Base-by-base conservation (phyloP, 1,284 basidiomycete genomes). In the Pyrrhoderma lamaoense region DNA sequence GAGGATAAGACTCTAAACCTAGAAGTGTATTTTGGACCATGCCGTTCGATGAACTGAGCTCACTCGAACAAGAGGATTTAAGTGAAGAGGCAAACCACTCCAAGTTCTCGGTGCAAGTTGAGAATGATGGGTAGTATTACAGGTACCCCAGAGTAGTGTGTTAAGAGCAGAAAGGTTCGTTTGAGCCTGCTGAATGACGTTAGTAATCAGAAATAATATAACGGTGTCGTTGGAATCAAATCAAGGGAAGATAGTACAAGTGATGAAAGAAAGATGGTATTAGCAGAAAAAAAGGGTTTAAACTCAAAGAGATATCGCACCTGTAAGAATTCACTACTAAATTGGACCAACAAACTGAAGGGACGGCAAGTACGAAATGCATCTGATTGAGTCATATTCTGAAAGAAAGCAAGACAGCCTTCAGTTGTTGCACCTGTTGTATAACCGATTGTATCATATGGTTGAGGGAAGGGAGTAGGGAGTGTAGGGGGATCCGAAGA, bases 381-480 rank as follows among this genome's bases (percentile, higher is more conserved):
- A 2, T 65, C 40, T 0, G 75, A 67, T 55, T 73, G 70, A 0
- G 85, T 82, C 78, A 92, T 86, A 58, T 85, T 84, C 21, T 68
- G 57, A 64, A 92, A 82, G 66, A 89, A 90, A 49, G 72, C 67
- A 53, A 77, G 71, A 62, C 89, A 93, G 37, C 70, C 64, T 19
- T 65, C 56, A 27, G 77, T 78, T 8, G 83, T 79, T 59, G 88
- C 85, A 60, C 85, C 82, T 18, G 59, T 58, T 36, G 72, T 61
- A 9, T 76, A 71, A 44, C 89, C 63, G 18, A 74, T 72, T 2
- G 76, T 71, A 60, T 89, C 88, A 58, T 85, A 81, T 0, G 89
- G 76, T 56, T 85, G 85, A 1, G 87, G 88, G 59, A 88, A 87
- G 0, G 89, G 87, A 8, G 76, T 80, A 11, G 77, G 89, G 51